Evolutionary conservation across 106 monocot genomes (phyloP).

Genomic region (Dioscorea dumetorum): DNA sequence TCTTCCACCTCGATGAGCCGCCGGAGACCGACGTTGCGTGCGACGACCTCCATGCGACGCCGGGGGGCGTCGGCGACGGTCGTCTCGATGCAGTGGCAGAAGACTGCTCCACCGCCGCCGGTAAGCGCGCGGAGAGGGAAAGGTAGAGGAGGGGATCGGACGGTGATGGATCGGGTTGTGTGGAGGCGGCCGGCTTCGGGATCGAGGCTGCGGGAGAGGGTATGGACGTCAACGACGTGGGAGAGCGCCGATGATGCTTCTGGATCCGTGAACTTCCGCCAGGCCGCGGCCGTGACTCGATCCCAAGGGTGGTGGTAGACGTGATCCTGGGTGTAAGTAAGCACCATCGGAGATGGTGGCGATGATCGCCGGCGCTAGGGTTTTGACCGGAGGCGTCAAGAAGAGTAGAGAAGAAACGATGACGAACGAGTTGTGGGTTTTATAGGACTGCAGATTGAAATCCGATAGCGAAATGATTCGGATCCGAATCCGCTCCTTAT

Average conservation of each 20-base stretch:
- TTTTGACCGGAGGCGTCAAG: neutral
- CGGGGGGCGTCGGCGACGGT: constrained; percentile 54
- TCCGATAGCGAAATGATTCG: too few relatives aligned
- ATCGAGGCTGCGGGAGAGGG: constrained; percentile 66
- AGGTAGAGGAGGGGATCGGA: constrained; percentile 75
- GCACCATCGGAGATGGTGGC: constrained; percentile 42
- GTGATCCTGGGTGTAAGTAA: constrained; percentile 85
- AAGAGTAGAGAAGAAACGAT: neutral
- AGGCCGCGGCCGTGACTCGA: constrained; percentile 86
- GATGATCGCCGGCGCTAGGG: neutral
- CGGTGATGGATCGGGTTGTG: constrained; percentile 74
- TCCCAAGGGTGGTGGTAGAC: constrained; percentile 89
- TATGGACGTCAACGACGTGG: constrained; percentile 95
- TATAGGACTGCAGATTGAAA: too few relatives aligned
- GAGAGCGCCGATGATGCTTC: constrained; percentile 51
- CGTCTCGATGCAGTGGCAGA: constrained; percentile 84
- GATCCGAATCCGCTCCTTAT: too few relatives aligned
- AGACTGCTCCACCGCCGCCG: constrained; percentile 33
- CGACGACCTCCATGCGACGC: constrained; percentile 80
- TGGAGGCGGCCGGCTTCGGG: constrained; percentile 34
- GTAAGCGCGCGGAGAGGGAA: constrained; percentile 72
- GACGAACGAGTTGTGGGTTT: too few relatives aligned
- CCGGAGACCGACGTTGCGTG: constrained; percentile 58
- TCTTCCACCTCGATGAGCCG: constrained; percentile 90
- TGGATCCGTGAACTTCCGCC: constrained; percentile 94